Evolutionary conservation across 257 asterid genomes (phyloP), one percentile per base, ranked within the genome.

Genomic region (Lavandula angustifolia): DNA sequence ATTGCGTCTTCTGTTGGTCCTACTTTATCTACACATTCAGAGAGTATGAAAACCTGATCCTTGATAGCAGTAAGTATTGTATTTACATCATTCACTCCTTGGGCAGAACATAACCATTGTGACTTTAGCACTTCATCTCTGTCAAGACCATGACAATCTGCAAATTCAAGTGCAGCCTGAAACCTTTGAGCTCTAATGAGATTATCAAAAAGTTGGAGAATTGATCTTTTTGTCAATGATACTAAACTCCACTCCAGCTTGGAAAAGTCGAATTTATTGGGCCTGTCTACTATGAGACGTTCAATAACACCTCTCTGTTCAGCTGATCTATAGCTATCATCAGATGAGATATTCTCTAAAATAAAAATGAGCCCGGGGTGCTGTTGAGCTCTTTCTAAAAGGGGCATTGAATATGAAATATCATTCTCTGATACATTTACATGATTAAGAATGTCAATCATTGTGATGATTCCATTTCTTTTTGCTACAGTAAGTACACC

Each of bases 41-140:
- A 80, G 52, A 87, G 83, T 48, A 86, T 62, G 62, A 94, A 94
- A 70, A 52, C 78, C 54, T 69, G 82, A 80, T 94, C 99, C 78
- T 84, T 76, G 74, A 94, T 82, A 59, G 71, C 60, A 66, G 87
- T 56, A 32, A 94, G 80, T 73, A 85, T 78, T 60, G 82, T 74
- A 66, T 79, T 82, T 76, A 90, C 81, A 71, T 90, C 97, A 64
- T 69, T 69, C 48, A 81, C 87, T 73, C 96, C 99, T 78, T 79
- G 86, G 69, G 66, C 77, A 64, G 97, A 94, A 67, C 87, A 79
- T 72, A 86, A 52, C 99, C 99, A 94, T 68, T 90, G 94, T 14
- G 91, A 86, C 79, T 94, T 94, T 13, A 87, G 80, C 73, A 82
- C 91, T 71, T 86, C 87, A 69, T 94, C 99, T 79, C 86, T 85